Conservation (phyloP, 2,329 filamentous ascomycete genomes). For the Chalaropsis ovoidea region DNA sequence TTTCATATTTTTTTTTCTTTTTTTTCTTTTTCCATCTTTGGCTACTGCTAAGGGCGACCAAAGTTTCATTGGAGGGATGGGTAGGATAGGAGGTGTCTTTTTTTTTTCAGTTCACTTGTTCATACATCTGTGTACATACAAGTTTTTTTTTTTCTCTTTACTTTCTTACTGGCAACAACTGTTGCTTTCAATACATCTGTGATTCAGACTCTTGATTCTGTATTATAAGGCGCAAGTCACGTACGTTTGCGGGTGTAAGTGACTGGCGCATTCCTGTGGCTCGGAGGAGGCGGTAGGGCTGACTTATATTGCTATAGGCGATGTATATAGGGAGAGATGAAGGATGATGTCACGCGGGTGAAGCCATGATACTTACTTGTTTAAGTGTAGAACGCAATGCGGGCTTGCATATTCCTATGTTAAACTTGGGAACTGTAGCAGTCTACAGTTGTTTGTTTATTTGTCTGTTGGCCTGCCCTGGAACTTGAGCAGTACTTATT, state of each 20-base stretch:
- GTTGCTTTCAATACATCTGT: neutral
- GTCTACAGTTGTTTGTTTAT: too few species aligned
- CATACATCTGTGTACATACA: constrained; percentile 15
- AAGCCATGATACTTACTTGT: too few species aligned
- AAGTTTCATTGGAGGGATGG: neutral
- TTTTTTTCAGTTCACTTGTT: constrained; percentile 8
- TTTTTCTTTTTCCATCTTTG: neutral
- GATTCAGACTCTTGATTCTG: neutral
- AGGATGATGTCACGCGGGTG: too few species aligned
- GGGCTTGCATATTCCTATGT: too few species aligned
- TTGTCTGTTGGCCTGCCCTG: too few species aligned
- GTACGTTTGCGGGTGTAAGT: too few species aligned
- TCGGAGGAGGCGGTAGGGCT: neutral
- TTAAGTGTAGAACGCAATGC: too few species aligned
- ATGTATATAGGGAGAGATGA: neutral
- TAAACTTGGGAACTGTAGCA: too few species aligned
- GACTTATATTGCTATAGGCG: neutral
- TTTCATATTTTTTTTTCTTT: constrained; percentile 13
- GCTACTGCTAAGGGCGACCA: neutral
- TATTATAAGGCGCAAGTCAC: too few species aligned
- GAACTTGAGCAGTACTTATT: too few species aligned
- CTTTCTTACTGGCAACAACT: neutral
- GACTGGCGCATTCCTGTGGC: constrained; percentile 7
- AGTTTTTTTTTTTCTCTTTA: neutral
- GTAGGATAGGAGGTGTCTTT: neutral